Conservation (phyloP, 805 yeast species). For the Isabelozyma heimii region DNA sequence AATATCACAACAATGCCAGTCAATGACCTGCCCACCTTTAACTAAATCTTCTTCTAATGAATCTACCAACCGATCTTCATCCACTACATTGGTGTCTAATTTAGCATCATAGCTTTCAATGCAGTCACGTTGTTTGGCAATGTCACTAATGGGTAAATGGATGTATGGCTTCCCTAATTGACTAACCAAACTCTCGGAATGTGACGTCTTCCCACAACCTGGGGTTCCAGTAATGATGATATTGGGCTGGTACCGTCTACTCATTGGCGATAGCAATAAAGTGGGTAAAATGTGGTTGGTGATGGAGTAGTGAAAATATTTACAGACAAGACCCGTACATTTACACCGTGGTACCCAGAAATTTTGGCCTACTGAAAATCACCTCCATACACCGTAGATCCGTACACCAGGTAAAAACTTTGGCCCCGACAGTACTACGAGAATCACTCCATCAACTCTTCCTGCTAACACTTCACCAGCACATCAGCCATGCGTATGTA, state of each 20-base stretch:
- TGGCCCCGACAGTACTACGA: not conserved
- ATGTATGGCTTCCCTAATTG: slow-evolving; percentile 46
- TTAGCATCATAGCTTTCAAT: slow-evolving; percentile 83
- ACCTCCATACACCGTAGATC: too few species aligned
- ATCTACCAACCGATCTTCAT: slow-evolving; percentile 86
- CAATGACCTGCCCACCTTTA: slow-evolving; percentile 85
- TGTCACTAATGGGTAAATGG: slow-evolving; percentile 69
- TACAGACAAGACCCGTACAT: not conserved
- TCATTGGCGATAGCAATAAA: slow-evolving; percentile 12
- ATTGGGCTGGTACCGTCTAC: slow-evolving; percentile 54
- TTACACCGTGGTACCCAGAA: not conserved
- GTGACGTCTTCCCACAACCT: slow-evolving; percentile 84
- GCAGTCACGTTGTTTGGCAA: slow-evolving; percentile 75
- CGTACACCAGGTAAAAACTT: too few species aligned
- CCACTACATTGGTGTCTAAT: slow-evolving; percentile 84
- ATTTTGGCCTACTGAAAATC: too few species aligned
- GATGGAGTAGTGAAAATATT: not conserved
- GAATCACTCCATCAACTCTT: not conserved
- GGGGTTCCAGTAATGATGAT: slow-evolving; percentile 95
- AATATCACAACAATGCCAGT: slow-evolving; percentile 97
- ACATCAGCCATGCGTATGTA: not conserved
- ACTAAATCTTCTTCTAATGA: slow-evolving; percentile 73
- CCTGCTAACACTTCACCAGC: not conserved
- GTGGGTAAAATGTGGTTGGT: not conserved
- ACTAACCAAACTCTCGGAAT: slow-evolving; percentile 56